phyloP scores from a whole-genome alignment of 345 rosid genomes.

The Acer campestre region DNA sequence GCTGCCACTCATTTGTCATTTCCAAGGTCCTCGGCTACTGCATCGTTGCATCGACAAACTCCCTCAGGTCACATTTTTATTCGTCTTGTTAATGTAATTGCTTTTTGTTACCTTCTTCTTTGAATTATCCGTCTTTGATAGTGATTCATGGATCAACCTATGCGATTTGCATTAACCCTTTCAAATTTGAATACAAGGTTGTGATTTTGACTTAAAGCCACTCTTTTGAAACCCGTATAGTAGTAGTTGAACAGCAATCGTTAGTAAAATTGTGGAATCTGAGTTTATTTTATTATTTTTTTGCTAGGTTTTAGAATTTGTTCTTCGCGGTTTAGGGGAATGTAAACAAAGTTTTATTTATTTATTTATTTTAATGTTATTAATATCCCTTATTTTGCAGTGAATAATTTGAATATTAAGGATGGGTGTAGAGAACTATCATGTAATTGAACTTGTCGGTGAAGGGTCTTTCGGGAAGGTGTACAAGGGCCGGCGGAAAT shows the following conservation, averaged over 20 bases:
- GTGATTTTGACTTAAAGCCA: background rate
- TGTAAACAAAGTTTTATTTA: background rate
- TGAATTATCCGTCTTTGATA: background rate
- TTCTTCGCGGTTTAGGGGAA: background rate
- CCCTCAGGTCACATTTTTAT: slow-evolving; percentile 61
- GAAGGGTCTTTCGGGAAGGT: slow-evolving; percentile 99
- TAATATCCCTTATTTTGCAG: background rate
- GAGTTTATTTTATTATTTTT: background rate
- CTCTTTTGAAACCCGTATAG: background rate
- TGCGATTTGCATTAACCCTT: background rate
- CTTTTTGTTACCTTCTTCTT: background rate
- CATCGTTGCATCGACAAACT: slow-evolving; percentile 93
- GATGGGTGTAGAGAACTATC: slow-evolving; percentile 90
- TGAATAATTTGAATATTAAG: background rate
- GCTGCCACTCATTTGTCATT: too few relatives aligned
- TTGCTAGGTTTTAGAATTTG: background rate
- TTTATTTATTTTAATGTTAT: background rate
- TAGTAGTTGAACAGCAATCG: background rate
- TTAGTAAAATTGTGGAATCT: background rate
- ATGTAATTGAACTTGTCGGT: slow-evolving; percentile 93
- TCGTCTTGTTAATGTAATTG: too few relatives aligned
- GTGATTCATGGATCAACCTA: background rate
- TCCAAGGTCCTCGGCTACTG: background rate
- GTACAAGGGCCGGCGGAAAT: slow-evolving; percentile 86
- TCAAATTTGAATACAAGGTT: background rate